Base-by-base conservation (phyloP, 2,329 filamentous ascomycete species). In the Aureobasidium musti region DNA sequence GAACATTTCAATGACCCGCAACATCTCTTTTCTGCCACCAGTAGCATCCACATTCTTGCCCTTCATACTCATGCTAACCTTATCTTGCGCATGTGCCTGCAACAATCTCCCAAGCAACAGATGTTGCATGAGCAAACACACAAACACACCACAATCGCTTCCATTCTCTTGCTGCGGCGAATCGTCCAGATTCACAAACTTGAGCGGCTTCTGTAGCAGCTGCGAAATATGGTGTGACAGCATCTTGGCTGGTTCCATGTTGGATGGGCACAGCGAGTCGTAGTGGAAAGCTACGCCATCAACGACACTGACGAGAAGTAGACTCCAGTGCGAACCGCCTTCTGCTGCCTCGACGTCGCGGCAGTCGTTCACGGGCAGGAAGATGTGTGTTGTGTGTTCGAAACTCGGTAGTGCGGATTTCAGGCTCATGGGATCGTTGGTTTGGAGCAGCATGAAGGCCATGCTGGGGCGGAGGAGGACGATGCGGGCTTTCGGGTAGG, bases 251-350 rank as follows among this genome's bases (percentile, higher is more conserved):
- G 96, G 91, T 49, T 83, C 80, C 68, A 86, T 85, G 78, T 99
- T 98, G 45, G 87, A 85, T 1, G 88, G 87, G 2, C 86, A 85
- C 30, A 98, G 83, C 1, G 90, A 94, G 79, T 99, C 95, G 80
- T 99, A 99, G 81, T 99, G 95, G 77, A 99, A 99, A 0, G 94
- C 91, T 2, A 97, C 88, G 10, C 91, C 88, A 75, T 99, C 95
- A 59, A 96, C 87, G 47, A 92, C 85, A 14, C 89, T 92, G 37
- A 99, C 93, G 2, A 99, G 86, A 0, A 99, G 87, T 0, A 99
- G 82, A 0, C 92, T 96, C 95, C 95, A 99, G 77, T 99, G 95
- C 3, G 90, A 91, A 45, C 95, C 95, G 47, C 91, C 92, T 79
- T 97, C 93, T n/a, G 92, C 89, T 66, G 89, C 81, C 59, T 84